Evolutionary conservation across 805 yeast species (phyloP).

Genomic region (Wilhelminamyces savonicus): DNA sequence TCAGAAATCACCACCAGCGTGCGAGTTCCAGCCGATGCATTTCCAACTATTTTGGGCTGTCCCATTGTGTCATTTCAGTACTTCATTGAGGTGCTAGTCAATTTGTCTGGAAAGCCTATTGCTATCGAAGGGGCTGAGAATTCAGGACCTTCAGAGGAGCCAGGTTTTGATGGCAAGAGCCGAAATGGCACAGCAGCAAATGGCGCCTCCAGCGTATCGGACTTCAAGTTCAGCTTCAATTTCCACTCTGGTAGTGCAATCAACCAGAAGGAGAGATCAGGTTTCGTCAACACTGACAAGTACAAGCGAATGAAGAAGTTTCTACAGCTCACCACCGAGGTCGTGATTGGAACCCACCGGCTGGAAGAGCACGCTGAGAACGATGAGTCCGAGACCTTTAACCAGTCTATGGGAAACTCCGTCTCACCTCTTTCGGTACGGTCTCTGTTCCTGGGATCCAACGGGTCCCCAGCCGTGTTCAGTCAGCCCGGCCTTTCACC

Average conservation of each 20-base stretch:
- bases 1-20: slow-evolving; percentile 57
- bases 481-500: neutral
- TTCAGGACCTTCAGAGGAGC: no score
- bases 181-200: neutral
- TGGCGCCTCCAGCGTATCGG: neutral
- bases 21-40: slow-evolving; percentile 75
- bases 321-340: slow-evolving; percentile 73
- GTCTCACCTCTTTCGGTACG: no score
- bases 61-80: slow-evolving; percentile 76
- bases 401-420: no score
- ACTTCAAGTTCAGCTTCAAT: slow-evolving; percentile 19
- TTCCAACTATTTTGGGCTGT: slow-evolving; percentile 74
- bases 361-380: no score
- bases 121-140: slow-evolving; percentile 17
- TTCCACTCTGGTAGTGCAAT: slow-evolving; percentile 8
- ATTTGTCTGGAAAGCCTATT: slow-evolving; percentile 57
- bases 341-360: slow-evolving; percentile 75
- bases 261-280: slow-evolving; percentile 26
- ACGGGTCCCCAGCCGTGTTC: no score
- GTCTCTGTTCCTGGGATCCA: no score
- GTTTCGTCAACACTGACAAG: slow-evolving; percentile 72
- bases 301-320: slow-evolving; percentile 72
- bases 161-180: no score
- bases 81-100: slow-evolving; percentile 77
- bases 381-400: no score